phyloP scores from a whole-genome alignment of 2,329 filamentous ascomycete genomes.

The Eutypa lata region DNA sequence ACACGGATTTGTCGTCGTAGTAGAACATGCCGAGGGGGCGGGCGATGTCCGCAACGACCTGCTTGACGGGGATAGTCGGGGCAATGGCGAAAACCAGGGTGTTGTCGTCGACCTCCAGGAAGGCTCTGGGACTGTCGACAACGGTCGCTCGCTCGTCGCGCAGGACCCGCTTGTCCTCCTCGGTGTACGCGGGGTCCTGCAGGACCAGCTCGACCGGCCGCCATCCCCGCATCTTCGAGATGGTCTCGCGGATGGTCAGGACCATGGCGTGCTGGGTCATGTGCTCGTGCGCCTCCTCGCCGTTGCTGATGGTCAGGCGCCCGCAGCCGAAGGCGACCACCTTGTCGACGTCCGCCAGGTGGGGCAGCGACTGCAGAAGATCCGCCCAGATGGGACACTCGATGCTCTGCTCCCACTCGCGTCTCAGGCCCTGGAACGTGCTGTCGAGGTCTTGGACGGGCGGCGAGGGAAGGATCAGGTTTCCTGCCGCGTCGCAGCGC shows the following conservation, averaged over 20 bases:
- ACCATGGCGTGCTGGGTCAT: slow-evolving; percentile 9
- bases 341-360: slow-evolving; percentile 2
- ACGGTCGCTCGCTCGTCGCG: slow-evolving; percentile 19
- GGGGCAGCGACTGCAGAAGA: background rate
- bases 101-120: slow-evolving; percentile 27
- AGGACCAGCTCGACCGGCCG: slow-evolving; percentile 13
- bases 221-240: background rate
- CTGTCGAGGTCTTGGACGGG: no score
- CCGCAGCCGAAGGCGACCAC: slow-evolving; percentile 11
- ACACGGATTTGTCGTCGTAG: background rate
- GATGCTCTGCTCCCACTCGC: no score
- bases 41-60: slow-evolving; percentile 31
- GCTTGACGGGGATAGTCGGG: slow-evolving; percentile 26
- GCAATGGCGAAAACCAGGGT: slow-evolving; percentile 25
- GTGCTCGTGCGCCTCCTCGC: no score
- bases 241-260: slow-evolving; percentile 2
- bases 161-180: slow-evolving; percentile 19
- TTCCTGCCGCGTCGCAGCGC: no score
- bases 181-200: slow-evolving; percentile 26
- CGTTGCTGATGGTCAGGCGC: background rate
- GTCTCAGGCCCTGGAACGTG: no score
- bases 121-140: slow-evolving; percentile 28
- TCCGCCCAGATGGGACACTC: no score
- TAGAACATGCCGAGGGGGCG: slow-evolving; percentile 30
- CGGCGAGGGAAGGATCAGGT: no score